phyloP scores from a whole-genome alignment of 441 rosid species.

The Gossypium gossypioides region DNA sequence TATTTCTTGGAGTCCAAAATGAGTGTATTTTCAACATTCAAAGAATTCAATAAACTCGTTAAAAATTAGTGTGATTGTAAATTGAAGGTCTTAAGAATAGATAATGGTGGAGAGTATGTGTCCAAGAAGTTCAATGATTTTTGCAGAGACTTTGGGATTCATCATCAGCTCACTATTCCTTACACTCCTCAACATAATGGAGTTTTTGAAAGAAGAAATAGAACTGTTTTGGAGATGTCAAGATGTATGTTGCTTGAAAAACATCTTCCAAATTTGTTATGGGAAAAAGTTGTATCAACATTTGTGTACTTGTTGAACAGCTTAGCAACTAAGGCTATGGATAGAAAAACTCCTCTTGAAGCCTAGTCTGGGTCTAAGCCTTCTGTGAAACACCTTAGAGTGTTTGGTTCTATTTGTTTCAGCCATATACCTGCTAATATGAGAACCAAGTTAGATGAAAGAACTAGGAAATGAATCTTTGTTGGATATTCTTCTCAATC shows the following conservation, averaged over 20 bases:
- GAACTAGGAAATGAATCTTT: neutral
- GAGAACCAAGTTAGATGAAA: neutral
- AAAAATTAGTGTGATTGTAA: neutral
- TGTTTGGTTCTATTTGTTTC: neutral
- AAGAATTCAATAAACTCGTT: neutral
- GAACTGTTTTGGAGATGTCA: neutral
- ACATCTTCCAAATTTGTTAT: neutral
- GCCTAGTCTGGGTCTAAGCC: neutral
- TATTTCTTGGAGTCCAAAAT: neutral
- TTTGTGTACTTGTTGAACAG: neutral
- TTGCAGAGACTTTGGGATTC: neutral
- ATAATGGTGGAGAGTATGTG: neutral
- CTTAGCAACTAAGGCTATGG: neutral
- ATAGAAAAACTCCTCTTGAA: neutral
- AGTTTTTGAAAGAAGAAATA: neutral
- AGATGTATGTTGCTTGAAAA: neutral
- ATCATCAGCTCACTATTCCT: neutral
- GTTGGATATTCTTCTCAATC: neutral
- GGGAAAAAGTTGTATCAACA: neutral
- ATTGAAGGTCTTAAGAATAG: neutral
- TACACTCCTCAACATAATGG: neutral
- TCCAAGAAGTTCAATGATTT: neutral
- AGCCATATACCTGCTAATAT: neutral
- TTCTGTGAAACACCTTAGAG: neutral
- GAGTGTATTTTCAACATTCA: neutral